A percentile compares a stretch with the other conserved stretches of the same genome.
phyloP scores from a whole-genome alignment of 768 basidiomycete genomes.

The Pilatotrama ljubarskyi region DNA sequence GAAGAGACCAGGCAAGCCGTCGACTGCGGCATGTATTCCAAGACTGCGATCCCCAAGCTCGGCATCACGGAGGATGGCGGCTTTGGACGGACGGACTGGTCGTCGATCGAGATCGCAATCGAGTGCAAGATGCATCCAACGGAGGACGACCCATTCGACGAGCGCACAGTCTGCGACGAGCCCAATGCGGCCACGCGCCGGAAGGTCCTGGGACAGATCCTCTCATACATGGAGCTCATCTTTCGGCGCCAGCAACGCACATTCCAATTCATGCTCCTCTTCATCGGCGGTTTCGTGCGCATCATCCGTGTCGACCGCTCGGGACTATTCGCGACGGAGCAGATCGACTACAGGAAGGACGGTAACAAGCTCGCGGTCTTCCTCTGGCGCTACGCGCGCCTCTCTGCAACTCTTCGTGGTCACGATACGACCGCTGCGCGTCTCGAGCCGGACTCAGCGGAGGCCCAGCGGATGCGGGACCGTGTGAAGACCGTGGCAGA shows the following conservation, averaged over 20 bases:
- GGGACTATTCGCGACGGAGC: neutral
- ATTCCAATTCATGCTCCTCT: conserved; percentile 6
- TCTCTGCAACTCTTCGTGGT: conserved; percentile 1
- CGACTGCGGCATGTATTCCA: neutral
- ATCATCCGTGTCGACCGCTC: conserved; percentile 10
- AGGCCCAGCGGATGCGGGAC: neutral
- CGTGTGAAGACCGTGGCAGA: neutral
- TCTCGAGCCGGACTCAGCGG: neutral
- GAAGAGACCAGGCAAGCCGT: neutral
- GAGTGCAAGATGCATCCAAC: neutral
- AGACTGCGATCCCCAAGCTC: neutral
- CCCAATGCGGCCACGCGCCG: neutral
- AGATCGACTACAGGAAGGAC: conserved; percentile 11
- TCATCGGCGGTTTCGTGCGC: conserved; percentile 6
- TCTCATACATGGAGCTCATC: neutral
- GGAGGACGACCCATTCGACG: neutral
- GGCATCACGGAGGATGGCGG: neutral
- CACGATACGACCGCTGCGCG: neutral
- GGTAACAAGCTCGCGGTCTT: neutral
- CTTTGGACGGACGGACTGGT: neutral
- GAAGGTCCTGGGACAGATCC: neutral
- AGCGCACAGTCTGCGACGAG: neutral
- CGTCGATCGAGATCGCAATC: neutral
- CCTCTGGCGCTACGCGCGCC: conserved; percentile 2
- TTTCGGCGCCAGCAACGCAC: conserved; percentile 7